Evolutionary conservation across 192 early-diverging fungal genomes (phyloP).

Genomic region (Physocladia obscura): DNA sequence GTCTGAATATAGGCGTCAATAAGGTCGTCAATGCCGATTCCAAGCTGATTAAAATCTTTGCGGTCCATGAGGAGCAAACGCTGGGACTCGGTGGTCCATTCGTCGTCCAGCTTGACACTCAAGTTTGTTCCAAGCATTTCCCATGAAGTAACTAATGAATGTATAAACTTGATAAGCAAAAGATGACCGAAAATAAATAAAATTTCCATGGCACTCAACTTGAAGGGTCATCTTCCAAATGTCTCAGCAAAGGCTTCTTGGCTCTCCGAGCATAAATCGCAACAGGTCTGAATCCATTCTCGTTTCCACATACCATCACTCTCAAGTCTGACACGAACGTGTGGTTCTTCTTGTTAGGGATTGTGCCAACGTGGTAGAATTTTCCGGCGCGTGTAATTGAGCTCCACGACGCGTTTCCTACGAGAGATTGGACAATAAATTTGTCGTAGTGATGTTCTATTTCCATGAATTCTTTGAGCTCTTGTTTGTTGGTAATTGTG

Average conservation of each 20-base stretch:
- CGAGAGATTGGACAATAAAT: slow-evolving; percentile 85
- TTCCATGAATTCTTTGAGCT: slow-evolving; percentile 72
- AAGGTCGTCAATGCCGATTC: slow-evolving; percentile 79
- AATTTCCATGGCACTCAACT: slow-evolving; percentile 50
- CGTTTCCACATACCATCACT: slow-evolving; percentile 79
- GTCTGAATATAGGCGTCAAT: slow-evolving; percentile 91
- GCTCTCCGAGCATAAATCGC: slow-evolving; percentile 79
- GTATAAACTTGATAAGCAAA: not conserved
- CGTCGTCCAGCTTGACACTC: slow-evolving; percentile 58
- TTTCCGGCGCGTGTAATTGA: slow-evolving; percentile 71
- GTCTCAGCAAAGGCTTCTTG: slow-evolving; percentile 62
- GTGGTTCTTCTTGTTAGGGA: slow-evolving; percentile 86
- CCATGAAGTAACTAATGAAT: slow-evolving; percentile 70
- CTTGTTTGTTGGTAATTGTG: slow-evolving; percentile 77
- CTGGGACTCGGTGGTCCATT: slow-evolving; percentile 82
- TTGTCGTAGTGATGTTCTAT: slow-evolving; percentile 83
- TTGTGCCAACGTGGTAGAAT: slow-evolving; percentile 86
- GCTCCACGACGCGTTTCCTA: slow-evolving; percentile 60
- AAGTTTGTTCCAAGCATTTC: slow-evolving; percentile 89
- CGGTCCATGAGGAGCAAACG: slow-evolving; percentile 84
- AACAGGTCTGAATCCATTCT: slow-evolving; percentile 74
- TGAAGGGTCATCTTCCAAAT: slow-evolving; percentile 55
- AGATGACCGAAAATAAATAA: not conserved
- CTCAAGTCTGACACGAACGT: slow-evolving; percentile 79
- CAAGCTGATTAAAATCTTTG: slow-evolving; percentile 86